These are phyloP conservation scores for Uronychia binucleata DNA, from an alignment of 73 alveolate species.

Conservation along the genomic window DNA sequence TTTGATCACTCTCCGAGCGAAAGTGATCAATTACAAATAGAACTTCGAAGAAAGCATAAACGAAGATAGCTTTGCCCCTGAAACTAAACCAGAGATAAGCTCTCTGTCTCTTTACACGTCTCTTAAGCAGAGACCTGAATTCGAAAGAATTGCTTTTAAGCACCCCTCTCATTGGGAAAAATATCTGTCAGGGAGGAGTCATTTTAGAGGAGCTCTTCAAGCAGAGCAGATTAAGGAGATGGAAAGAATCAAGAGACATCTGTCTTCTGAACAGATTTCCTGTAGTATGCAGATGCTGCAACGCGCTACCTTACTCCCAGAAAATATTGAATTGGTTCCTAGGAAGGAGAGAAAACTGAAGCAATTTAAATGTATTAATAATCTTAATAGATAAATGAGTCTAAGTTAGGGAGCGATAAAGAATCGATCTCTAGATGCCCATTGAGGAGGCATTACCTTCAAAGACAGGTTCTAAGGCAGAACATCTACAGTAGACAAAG, in stretches of 20 bases:
- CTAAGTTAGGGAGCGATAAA: not conserved
- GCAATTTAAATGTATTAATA: not conserved
- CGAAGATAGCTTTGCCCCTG: too few relatives aligned
- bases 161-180: too few relatives aligned
- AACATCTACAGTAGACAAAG: conserved; percentile 21
- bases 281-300: not conserved
- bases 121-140: too few relatives aligned
- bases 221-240: not conserved
- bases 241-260: not conserved
- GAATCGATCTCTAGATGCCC: not conserved
- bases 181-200: too few relatives aligned
- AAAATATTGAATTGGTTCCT: not conserved
- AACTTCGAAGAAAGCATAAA: too few relatives aligned
- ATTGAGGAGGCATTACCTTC: not conserved
- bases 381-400: not conserved
- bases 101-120: too few relatives aligned
- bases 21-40: too few relatives aligned
- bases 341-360: not conserved
- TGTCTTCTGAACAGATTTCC: not conserved
- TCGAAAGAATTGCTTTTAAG: too few relatives aligned
- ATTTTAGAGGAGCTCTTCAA: too few relatives aligned
- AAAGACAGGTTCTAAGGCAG: conserved; percentile 42
- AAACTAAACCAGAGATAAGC: too few relatives aligned
- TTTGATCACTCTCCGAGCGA: too few relatives aligned
- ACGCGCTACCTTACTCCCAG: not conserved